Conservation (phyloP, 805 yeast genomes). For the Metschnikowia drakensbergensis region DNA sequence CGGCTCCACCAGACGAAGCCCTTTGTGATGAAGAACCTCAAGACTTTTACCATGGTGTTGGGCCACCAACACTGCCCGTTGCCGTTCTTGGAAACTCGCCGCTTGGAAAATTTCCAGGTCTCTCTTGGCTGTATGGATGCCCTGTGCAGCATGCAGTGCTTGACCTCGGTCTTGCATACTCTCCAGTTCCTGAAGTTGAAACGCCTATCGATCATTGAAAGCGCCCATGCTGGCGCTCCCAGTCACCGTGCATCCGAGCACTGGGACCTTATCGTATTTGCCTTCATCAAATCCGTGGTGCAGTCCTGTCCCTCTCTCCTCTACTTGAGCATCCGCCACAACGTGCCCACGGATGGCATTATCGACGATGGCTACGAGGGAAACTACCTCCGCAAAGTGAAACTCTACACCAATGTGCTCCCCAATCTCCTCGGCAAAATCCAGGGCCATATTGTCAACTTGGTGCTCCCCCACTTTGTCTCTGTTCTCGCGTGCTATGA, state of each 20-base stretch:
- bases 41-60: conserved; percentile 26
- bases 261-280: conserved; percentile 50
- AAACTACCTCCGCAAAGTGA: conserved; percentile 57
- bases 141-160: conserved; percentile 41
- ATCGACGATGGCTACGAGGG: conserved; percentile 71
- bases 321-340: conserved; percentile 52
- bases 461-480: conserved; percentile 58
- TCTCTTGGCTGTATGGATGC: conserved; percentile 51
- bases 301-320: conserved; percentile 24
- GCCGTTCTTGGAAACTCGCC: conserved; percentile 19
- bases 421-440: conserved; percentile 34
- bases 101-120: conserved; percentile 36
- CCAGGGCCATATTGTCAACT: conserved; percentile 32
- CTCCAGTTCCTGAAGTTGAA: conserved; percentile 27
- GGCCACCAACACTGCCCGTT: conserved; percentile 14
- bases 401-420: conserved; percentile 45
- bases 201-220: conserved; percentile 34
- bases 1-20: conserved; percentile 10
- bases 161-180: conserved; percentile 38
- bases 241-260: conserved; percentile 38
- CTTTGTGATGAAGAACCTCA: conserved; percentile 13
- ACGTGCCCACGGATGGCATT: conserved; percentile 45
- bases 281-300: conserved; percentile 21
- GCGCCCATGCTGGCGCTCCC: conserved; percentile 32
- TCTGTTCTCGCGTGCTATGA: conserved; percentile 66